A percentile compares a stretch with the other conserved stretches of the same genome.
phyloP scores from a whole-genome alignment of 75 land plant species.

The Selaginella tamariscina region DNA sequence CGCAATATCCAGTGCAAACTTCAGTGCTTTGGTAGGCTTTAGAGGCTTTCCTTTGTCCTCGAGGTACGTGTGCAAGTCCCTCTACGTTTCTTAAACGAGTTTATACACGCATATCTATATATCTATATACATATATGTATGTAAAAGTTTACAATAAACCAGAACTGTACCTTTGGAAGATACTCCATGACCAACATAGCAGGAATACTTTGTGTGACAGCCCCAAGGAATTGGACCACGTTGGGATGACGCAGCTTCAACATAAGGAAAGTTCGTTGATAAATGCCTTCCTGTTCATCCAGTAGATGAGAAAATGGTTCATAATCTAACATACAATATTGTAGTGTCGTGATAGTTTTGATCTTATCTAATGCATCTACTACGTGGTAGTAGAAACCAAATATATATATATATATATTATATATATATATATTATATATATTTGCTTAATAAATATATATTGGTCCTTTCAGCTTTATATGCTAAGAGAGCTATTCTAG shows the following conservation, averaged over 20 bases:
- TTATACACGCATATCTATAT: background rate
- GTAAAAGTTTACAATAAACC: too few relatives aligned
- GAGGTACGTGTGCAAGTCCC: conserved; percentile 16
- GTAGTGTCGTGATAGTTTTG: background rate
- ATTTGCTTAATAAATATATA: background rate
- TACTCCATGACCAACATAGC: conserved; percentile 95
- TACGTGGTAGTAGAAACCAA: background rate
- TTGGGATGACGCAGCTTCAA: conserved; percentile 88
- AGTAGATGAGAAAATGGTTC: background rate
- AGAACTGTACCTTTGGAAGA: conserved; percentile 49
- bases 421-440: background rate
- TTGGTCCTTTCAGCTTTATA: background rate
- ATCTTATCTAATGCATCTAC: background rate
- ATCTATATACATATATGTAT: too few relatives aligned
- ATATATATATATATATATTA: conserved; percentile 1
- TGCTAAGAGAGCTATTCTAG: background rate
- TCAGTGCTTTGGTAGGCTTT: conserved; percentile 15
- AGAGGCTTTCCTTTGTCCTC: conserved; percentile 22
- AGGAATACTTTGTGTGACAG: conserved; percentile 83
- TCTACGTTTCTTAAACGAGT: conserved; percentile 4
- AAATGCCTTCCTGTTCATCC: conserved; percentile 57
- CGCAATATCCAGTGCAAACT: conserved; percentile 29
- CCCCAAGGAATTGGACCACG: conserved; percentile 96
- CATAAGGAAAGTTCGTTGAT: conserved; percentile 69
- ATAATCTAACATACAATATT: conserved; percentile 4